phyloP scores from a whole-genome alignment of 192 early-diverging fungal genomes.

The Backusella westeae region DNA sequence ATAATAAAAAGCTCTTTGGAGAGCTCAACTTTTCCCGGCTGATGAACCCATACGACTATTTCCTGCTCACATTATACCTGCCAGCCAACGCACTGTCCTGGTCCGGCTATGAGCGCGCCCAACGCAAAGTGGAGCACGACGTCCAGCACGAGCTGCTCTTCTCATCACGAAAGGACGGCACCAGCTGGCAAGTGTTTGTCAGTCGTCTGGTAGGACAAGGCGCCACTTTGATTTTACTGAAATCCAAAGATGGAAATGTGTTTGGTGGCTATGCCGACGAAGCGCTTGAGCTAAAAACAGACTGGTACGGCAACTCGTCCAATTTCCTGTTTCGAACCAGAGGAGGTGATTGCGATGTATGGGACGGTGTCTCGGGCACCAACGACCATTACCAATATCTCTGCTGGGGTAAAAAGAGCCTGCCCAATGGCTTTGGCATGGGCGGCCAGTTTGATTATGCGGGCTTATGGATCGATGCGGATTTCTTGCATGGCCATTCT shows the following conservation, averaged over 20 bases:
- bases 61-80: slow-evolving; percentile 28
- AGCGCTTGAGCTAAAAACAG: slow-evolving; percentile 53
- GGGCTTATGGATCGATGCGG: slow-evolving; percentile 67
- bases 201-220: slow-evolving; percentile 41
- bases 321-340: slow-evolving; percentile 57
- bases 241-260: slow-evolving; percentile 52
- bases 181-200: slow-evolving; percentile 48
- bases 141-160: slow-evolving; percentile 38
- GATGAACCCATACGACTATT: slow-evolving; percentile 39
- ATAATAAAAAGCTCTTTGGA: not conserved
- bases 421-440: slow-evolving; percentile 73
- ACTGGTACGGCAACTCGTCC: slow-evolving; percentile 58
- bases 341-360: not conserved
- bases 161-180: slow-evolving; percentile 46
- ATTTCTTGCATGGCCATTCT: slow-evolving; percentile 61
- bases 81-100: slow-evolving; percentile 22
- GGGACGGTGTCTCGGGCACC: slow-evolving; percentile 39
- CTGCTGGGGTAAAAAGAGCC: slow-evolving; percentile 67
- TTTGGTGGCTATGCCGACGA: slow-evolving; percentile 69
- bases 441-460: slow-evolving; percentile 75
- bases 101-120: slow-evolving; percentile 6
- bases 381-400: slow-evolving; percentile 77
- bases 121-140: not conserved
- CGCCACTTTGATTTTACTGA: slow-evolving; percentile 47
- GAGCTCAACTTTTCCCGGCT: slow-evolving; percentile 27